Percentiles rank a stretch among this genome's conserved stretches.
phyloP scores from a whole-genome alignment of 2,329 filamentous ascomycete genomes.

The Aureobasidium lini region DNA sequence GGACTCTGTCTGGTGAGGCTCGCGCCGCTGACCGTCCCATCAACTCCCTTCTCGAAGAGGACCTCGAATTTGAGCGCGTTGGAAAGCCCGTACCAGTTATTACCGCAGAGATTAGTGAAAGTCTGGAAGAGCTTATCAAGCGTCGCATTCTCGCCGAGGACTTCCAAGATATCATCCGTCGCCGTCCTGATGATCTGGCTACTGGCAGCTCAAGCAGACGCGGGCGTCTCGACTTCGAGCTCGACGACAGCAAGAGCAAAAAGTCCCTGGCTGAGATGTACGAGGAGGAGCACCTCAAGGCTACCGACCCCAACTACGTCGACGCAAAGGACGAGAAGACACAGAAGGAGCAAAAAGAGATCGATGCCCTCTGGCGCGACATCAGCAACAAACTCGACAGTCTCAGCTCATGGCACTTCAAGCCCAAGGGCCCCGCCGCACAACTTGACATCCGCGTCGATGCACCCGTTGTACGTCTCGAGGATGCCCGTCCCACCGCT shows the following conservation, averaged over 20 bases:
- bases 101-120: constrained; percentile 82
- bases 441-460: constrained; percentile 81
- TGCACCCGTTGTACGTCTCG: constrained; percentile 86
- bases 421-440: constrained; percentile 76
- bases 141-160: constrained; percentile 80
- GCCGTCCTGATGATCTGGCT: constrained; percentile 66
- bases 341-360: constrained; percentile 67
- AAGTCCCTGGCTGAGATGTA: constrained; percentile 88
- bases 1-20: constrained; percentile 85
- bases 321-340: constrained; percentile 77
- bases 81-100: constrained; percentile 94
- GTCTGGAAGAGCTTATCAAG: constrained; percentile 91
- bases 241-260: constrained; percentile 81
- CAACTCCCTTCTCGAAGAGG: constrained; percentile 89
- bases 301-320: constrained; percentile 67
- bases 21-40: constrained; percentile 71
- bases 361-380: constrained; percentile 74
- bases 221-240: constrained; percentile 58
- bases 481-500: constrained; percentile 84
- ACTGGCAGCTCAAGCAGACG: constrained; percentile 56
- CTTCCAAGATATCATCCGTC: constrained; percentile 83
- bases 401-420: constrained; percentile 91
- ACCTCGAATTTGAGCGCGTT: constrained; percentile 89
- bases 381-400: constrained; percentile 75
- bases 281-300: constrained; percentile 81